Conservation (phyloP, 331 rosid genomes). For the Stylosanthes scabra region DNA sequence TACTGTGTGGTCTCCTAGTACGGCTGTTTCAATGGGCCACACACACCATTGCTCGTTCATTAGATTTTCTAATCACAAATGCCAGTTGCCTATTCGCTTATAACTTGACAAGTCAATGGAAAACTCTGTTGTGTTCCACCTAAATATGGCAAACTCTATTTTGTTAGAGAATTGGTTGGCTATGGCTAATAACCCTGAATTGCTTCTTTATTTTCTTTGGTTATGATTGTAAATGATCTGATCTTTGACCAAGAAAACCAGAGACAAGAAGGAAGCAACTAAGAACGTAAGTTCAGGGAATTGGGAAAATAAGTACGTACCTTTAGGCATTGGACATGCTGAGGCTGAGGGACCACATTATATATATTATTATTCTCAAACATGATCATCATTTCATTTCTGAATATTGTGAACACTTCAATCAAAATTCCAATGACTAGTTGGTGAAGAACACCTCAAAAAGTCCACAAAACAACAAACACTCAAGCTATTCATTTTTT, state of each 20-base stretch:
- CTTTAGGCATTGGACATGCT: constrained; percentile 34
- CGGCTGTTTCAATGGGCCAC: no score
- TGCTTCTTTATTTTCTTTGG: background rate
- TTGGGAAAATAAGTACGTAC: constrained; percentile 8
- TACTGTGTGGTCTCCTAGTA: no score
- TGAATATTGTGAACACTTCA: constrained; percentile 27
- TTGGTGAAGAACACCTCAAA: constrained; percentile 60
- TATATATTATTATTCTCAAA: constrained; percentile 2
- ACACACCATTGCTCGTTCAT: no score
- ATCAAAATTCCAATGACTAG: constrained; percentile 52
- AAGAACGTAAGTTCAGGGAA: constrained; percentile 1
- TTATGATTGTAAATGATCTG: background rate
- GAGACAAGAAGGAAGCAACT: background rate
- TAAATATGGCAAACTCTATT: constrained; percentile 18
- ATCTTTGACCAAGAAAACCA: constrained; percentile 39
- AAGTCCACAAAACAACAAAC: constrained; percentile 79
- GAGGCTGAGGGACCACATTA: constrained; percentile 42
- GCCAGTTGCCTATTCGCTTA: constrained; percentile 17
- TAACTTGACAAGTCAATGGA: background rate
- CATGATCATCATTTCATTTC: background rate
- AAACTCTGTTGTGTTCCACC: constrained; percentile 22
- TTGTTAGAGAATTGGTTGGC: constrained; percentile 2
- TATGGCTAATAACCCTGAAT: constrained; percentile 1
- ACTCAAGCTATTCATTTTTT: constrained; percentile 36
- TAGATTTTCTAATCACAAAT: background rate